phyloP scores from a whole-genome alignment of 2,329 filamentous ascomycete species.

The Alternaria incomplexa region DNA sequence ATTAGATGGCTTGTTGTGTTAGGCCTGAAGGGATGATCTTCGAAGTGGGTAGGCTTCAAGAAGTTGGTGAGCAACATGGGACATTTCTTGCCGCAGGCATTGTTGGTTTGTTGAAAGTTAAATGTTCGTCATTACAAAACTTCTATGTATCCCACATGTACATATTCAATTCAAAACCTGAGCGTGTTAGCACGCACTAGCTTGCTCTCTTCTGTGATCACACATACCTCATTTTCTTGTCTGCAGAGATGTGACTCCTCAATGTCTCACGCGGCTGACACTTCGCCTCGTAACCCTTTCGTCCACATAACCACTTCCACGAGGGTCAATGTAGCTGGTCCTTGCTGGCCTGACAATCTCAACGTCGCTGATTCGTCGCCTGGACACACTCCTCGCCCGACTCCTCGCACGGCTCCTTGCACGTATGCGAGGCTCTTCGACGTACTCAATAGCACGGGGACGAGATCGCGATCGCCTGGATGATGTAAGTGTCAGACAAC shows the following conservation, averaged over 20 bases:
- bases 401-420: conserved; percentile 21
- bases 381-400: conserved; percentile 33
- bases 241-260: not conserved
- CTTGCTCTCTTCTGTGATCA: not conserved
- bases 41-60: not conserved
- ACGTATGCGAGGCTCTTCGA: conserved; percentile 31
- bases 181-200: not conserved
- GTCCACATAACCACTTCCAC: conserved; percentile 31
- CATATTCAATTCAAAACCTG: not conserved
- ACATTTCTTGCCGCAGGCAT: not conserved
- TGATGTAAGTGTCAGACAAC: not conserved
- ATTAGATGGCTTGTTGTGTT: not conserved
- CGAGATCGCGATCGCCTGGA: conserved; percentile 22
- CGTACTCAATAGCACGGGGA: conserved; percentile 35
- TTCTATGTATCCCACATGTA: not conserved
- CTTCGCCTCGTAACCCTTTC: conserved; percentile 35
- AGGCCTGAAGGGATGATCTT: not conserved
- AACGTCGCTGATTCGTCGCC: conserved; percentile 34
- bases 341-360: conserved; percentile 30
- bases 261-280: conserved; percentile 35
- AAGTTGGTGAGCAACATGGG: not conserved
- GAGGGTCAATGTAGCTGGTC: conserved; percentile 31
- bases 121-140: not conserved
- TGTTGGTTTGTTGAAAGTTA: not conserved
- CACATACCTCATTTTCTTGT: not conserved